phyloP scores from a whole-genome alignment of 257 asterid species.

The Nicotiana tabacum region DNA sequence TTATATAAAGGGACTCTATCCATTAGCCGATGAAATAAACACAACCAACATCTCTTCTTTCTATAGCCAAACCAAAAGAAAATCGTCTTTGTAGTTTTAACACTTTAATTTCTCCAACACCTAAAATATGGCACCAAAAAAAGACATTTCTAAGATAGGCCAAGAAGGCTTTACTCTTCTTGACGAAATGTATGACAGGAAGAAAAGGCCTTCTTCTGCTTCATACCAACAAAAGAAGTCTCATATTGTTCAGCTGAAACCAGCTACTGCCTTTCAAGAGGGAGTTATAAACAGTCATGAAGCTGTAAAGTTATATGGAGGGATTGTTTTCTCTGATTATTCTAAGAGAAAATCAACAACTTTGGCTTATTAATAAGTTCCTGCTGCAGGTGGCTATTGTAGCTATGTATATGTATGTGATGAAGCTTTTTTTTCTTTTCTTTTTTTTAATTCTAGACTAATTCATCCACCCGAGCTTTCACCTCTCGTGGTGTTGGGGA shows the following conservation, averaged over 20 bases:
- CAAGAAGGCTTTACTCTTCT: constrained; percentile 22
- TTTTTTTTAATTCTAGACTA: too few species aligned
- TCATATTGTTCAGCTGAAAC: constrained; percentile 22
- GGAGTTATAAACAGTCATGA: constrained; percentile 17
- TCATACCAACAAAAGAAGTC: constrained; percentile 24
- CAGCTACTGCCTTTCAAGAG: constrained; percentile 8
- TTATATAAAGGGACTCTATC: background rate
- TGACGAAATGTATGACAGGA: constrained; percentile 14
- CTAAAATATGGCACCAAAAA: constrained; percentile 31
- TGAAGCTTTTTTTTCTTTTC: background rate
- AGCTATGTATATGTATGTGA: background rate
- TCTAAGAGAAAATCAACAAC: constrained; percentile 28
- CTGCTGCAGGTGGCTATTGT: background rate
- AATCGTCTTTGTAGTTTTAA: background rate
- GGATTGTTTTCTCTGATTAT: constrained; percentile 11
- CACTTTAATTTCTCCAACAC: background rate
- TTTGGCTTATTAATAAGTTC: constrained; percentile 25
- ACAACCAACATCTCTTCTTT: background rate
- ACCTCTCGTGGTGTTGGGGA: too few species aligned
- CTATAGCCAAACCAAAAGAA: background rate
- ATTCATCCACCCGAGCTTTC: too few species aligned
- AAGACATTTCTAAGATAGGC: constrained; percentile 18
- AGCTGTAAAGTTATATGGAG: constrained; percentile 23
- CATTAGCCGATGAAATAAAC: background rate
- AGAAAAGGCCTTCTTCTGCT: background rate